These are phyloP conservation scores for Boletus rubescentipes DNA, from an alignment of 768 basidiomycete genomes.

Conservation along the genomic window DNA sequence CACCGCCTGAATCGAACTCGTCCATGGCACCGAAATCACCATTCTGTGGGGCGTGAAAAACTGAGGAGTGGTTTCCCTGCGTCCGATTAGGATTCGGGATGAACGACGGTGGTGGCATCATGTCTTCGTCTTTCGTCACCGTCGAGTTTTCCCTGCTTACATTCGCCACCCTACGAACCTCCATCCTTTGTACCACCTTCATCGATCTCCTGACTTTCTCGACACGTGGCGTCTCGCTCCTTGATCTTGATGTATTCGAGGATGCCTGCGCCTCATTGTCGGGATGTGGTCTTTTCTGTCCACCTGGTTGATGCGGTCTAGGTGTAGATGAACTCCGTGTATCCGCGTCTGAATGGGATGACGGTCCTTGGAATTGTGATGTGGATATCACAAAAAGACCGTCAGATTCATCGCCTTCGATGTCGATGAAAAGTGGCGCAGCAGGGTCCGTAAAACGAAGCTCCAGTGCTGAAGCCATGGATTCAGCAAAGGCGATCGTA, in stretches of 20 bases:
- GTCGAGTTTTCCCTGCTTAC: slow-evolving; percentile 17
- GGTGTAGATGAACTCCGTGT: slow-evolving; percentile 20
- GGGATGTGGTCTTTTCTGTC: slow-evolving; percentile 22
- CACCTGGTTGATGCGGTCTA: slow-evolving; percentile 5
- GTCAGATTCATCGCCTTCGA: slow-evolving; percentile 66
- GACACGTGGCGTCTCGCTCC: slow-evolving; percentile 40
- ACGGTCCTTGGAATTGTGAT: slow-evolving; percentile 49
- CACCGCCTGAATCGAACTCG: slow-evolving; percentile 1
- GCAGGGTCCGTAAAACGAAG: slow-evolving; percentile 75
- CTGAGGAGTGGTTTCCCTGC: slow-evolving; percentile 6
- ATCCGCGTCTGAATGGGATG: slow-evolving; percentile 17
- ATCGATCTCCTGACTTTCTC: slow-evolving; percentile 46
- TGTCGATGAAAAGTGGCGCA: slow-evolving; percentile 73
- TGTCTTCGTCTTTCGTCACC: slow-evolving; percentile 23
- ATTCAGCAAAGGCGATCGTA: slow-evolving; percentile 76
- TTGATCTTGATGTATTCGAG: slow-evolving; percentile 25
- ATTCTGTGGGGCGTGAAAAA: slow-evolving; percentile 18
- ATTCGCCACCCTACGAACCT: slow-evolving; percentile 14
- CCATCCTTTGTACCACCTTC: slow-evolving; percentile 35
- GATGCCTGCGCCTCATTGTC: slow-evolving; percentile 29
- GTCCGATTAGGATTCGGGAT: slow-evolving; percentile 17
- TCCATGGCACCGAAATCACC: slow-evolving; percentile 18
- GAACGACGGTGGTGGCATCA: slow-evolving; percentile 42
- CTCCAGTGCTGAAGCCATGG: slow-evolving; percentile 60
- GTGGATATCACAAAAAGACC: slow-evolving; percentile 79